Percentiles rank a stretch among this genome's conserved stretches.
Evolutionary conservation across 2,329 filamentous ascomycete species (phyloP).

Genomic region (Grosmannia penicillata): DNA sequence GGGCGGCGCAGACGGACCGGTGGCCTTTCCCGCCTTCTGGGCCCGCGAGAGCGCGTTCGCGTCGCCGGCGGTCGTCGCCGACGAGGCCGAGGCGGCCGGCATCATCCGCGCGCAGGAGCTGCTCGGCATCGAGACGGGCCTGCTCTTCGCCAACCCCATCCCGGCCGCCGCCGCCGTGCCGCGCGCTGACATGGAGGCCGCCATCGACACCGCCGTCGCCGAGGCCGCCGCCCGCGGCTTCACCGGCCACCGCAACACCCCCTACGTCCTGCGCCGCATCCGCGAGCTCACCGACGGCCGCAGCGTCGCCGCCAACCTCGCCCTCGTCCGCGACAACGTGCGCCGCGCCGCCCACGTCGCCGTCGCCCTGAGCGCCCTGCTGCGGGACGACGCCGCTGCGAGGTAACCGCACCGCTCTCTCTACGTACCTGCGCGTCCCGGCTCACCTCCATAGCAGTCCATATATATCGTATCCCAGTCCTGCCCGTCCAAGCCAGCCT

Average conservation of each 20-base stretch:
- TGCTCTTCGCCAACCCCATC: conserved; percentile 83
- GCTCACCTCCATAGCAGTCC: not conserved
- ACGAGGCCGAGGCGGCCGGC: conserved; percentile 73
- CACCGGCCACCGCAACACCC: conserved; percentile 66
- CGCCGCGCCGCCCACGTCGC: conserved; percentile 38
- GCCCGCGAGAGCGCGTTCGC: conserved; percentile 70
- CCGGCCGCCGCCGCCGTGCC: conserved; percentile 56
- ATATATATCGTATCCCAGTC: no score
- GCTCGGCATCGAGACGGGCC: conserved; percentile 59
- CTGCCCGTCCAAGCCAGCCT: no score
- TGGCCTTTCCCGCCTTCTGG: conserved; percentile 91
- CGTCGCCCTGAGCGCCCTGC: conserved; percentile 24
- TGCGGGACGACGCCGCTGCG: not conserved
- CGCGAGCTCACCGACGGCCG: conserved; percentile 60
- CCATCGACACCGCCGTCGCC: conserved; percentile 52
- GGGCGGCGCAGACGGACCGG: conserved; percentile 34
- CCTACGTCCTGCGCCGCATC: conserved; percentile 67
- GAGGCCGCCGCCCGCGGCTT: conserved; percentile 51
- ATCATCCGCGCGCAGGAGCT: conserved; percentile 68
- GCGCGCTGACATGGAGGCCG: conserved; percentile 51
- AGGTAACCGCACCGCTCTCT: no score
- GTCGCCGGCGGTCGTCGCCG: conserved; percentile 61
- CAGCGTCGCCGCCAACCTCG: conserved; percentile 61
- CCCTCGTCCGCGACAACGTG: conserved; percentile 39
- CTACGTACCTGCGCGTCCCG: no score